phyloP scores from a whole-genome alignment of 2,329 filamentous ascomycete genomes.

The Pseudogymnoascus sp. region DNA sequence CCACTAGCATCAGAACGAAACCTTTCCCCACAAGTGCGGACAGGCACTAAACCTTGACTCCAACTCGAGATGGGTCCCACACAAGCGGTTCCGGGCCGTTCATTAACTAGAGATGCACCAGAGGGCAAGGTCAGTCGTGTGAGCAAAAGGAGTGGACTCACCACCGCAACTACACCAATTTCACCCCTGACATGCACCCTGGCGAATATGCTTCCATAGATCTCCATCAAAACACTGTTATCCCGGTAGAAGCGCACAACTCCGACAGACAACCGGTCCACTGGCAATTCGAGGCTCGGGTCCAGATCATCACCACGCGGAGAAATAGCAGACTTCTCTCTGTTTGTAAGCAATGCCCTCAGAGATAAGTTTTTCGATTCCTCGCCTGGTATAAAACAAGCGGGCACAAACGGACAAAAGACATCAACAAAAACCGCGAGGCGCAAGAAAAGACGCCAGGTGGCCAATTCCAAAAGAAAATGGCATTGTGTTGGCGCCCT shows the following conservation, averaged over 20 bases:
- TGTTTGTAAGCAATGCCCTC: constrained; percentile 77
- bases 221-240: constrained; percentile 11
- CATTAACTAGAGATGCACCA: background rate
- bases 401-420: constrained; percentile 82
- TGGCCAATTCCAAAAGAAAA: constrained; percentile 21
- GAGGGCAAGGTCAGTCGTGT: constrained; percentile 6
- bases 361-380: constrained; percentile 90
- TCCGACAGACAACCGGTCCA: constrained; percentile 18
- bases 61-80: constrained; percentile 85
- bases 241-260: constrained; percentile 13
- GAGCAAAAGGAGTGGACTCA: background rate
- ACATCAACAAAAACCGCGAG: constrained; percentile 90
- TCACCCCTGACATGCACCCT: background rate
- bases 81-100: constrained; percentile 1
- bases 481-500: constrained; percentile 28
- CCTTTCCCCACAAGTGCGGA: constrained; percentile 37
- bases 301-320: constrained; percentile 12
- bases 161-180: constrained; percentile 5
- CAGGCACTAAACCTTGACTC: constrained; percentile 91
- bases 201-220: background rate
- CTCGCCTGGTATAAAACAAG: constrained; percentile 49
- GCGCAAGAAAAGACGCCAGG: constrained; percentile 32
- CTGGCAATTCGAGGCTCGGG: constrained; percentile 10
- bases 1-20: background rate
- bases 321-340: constrained; percentile 49